Evolutionary conservation across 225 moss, liverwort and hornwort species (phyloP).

Genomic region (Physcomitrellopsis africana): DNA sequence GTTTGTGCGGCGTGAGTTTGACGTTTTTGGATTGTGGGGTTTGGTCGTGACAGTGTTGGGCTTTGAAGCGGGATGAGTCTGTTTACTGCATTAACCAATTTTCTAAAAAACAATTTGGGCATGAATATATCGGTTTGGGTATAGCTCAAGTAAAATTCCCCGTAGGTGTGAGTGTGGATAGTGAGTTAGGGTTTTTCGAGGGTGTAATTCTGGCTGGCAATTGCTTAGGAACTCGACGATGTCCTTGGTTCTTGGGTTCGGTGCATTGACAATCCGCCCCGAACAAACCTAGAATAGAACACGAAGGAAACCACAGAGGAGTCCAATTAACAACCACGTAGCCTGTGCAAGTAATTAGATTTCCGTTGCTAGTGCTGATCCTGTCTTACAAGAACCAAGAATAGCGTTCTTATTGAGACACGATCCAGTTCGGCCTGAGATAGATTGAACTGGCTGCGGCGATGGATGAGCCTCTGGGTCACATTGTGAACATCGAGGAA

Average conservation of each 20-base stretch:
- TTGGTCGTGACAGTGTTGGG: not conserved
- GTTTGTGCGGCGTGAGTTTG: not conserved
- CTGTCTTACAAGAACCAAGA: no score
- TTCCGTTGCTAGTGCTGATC: no score
- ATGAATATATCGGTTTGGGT: not conserved
- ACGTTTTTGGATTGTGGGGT: not conserved
- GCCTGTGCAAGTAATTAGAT: no score
- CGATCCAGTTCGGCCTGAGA: not conserved
- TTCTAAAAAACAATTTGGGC: not conserved
- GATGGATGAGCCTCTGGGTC: conserved; percentile 14
- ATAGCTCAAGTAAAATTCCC: not conserved
- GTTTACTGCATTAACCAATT: not conserved
- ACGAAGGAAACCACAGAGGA: no score
- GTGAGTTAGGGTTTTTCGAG: conserved; percentile 5
- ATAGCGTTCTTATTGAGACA: not conserved
- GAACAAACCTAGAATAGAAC: no score
- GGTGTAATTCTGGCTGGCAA: not conserved
- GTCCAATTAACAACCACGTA: no score
- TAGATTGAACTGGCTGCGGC: conserved; percentile 8
- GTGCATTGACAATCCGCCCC: no score
- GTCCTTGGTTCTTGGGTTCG: not conserved
- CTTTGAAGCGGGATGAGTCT: not conserved
- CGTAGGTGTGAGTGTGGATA: not conserved
- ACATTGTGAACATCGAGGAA: conserved; percentile 7
- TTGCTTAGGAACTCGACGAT: conserved; percentile 1